Evolutionary conservation across 306 rosid species (phyloP), one percentile per base, ranked within the genome.

Genomic region (Inga oerstediana): DNA sequence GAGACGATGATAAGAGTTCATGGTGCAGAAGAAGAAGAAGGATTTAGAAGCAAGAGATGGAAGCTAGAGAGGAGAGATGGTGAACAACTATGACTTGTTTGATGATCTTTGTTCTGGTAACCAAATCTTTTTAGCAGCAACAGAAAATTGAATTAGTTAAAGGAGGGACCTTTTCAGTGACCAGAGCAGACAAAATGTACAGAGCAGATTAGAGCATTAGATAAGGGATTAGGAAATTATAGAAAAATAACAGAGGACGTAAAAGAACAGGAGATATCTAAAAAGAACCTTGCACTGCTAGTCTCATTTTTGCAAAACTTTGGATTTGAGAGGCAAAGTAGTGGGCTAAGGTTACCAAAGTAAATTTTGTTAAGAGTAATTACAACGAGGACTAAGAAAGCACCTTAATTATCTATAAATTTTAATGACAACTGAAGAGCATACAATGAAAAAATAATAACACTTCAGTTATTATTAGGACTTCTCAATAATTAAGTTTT

Each of bases 1-100:
- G 45, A 58, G 45, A 77, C 76, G 41, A 16, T 61, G 58, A 13
- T 75, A 73, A 85, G 88, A 22, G 75, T 46, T 85, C 92, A 90
- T 86, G 82, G 84, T 69, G 89, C 81, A 84, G 96, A 84, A 87
- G 86, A 82, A 89, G 89, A 72, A 49, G 88, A 83, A 88, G 86
- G 84, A 17, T 16, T 62, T 62, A 84, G 95, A 75, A 58, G 88
- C 82, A 15, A 16, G 16, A 66, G 45, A 16, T 15, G 15, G 74
- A 81, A 82, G 86, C 44, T 24, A 61, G 81, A 16, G 35, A 34
- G 67, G n/a, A 80, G 90, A 89, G 93, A 87, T 65, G 94, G 92
- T 91, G 81, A 85, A 84, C 90, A 83, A 92, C 91, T 88, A 82
- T 80, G 74, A 51, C 41, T 39, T 20, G 32, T 59, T n/a, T 59